A percentile compares a stretch with the other conserved stretches of the same genome.
Evolutionary conservation across 495 filamentous ascomycete genomes (phyloP).

Genomic region (Hypoxylon perforatum): DNA sequence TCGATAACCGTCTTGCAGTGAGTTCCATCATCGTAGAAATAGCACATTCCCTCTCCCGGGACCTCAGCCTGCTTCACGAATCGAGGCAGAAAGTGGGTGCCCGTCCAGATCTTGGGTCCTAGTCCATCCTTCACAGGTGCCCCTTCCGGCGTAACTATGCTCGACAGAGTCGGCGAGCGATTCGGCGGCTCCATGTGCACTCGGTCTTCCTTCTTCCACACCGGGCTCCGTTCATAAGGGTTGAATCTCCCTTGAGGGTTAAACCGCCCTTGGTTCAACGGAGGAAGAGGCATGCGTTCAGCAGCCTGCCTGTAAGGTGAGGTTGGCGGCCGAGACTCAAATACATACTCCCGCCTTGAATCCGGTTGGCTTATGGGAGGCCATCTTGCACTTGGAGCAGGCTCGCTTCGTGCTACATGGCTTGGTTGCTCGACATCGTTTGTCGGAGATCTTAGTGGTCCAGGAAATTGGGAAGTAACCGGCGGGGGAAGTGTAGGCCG

Average conservation of each 20-base stretch:
- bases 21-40: constrained; percentile 87
- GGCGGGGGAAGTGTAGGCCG: constrained; percentile 53
- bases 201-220: constrained; percentile 33
- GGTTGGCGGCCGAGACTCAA: constrained; percentile 43
- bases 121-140: constrained; percentile 62
- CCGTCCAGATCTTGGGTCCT: constrained; percentile 71
- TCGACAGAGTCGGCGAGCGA: constrained; percentile 54
- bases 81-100: constrained; percentile 68
- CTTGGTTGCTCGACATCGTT: constrained; percentile 48
- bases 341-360: constrained; percentile 46
- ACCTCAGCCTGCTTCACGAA: constrained; percentile 69
- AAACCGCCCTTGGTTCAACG: constrained; percentile 35
- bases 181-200: constrained; percentile 37
- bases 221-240: constrained; percentile 38
- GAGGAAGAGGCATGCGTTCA: constrained; percentile 43
- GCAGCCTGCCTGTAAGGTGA: constrained; percentile 36
- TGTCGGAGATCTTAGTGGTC: constrained; percentile 52
- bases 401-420: constrained; percentile 32
- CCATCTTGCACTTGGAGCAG: constrained; percentile 36
- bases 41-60: constrained; percentile 83
- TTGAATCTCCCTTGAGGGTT: no score
- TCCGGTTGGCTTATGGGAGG: constrained; percentile 41
- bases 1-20: constrained; percentile 86
- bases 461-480: constrained; percentile 54
- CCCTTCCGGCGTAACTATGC: constrained; percentile 54